Base-by-base conservation (phyloP, 768 basidiomycete genomes). In the Leccinellum luteum region DNA sequence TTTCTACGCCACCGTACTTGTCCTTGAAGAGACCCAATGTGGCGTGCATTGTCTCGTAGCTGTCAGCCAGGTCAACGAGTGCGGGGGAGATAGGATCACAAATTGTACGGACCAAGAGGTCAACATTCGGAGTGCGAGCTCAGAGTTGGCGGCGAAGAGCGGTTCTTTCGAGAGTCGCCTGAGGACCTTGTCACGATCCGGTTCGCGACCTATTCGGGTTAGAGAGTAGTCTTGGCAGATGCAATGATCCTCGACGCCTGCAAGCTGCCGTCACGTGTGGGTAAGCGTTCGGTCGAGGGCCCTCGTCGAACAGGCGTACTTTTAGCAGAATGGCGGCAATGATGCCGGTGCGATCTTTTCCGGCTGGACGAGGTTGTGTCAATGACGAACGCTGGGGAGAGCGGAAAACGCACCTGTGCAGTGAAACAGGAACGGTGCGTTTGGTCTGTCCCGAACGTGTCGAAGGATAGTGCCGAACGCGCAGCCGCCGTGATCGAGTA, bases 71-170 rank as follows among this genome's bases (percentile, higher is more conserved):
- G 8, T 28, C 25, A 35, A 35, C n/a, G 38, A 23, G 10, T 13
- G 30, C 19, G 27, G 41, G 47, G n/a, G 15, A 28, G 7, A 30
- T 19, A 6, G 10, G 31, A 5, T 15, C 32, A 14, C 34, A 25
- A 21, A 38, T 48, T n/a, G 27, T 30, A 54, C 59, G 52, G 66
- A 89, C 90, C 86, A 81, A 63, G 89, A 91, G 4, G 86, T 83
- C 52, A 92, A 83, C 88, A 92, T 89, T 59, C 89, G 91, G n/a
- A 90, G 74, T 2, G 89, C 89, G 23, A 89, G 88, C 55, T 88
- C 82, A 43, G 79, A 83, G 62, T 90, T 87, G 6, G 84, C 78
- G 1, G 87, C 85, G 61, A 92, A 92, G 13, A 89, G 58, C 0
- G 90, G 88, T 57, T 90, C 87, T 63, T 85, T 85, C 9, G 78